Evolutionary conservation across 352 stramenopile genomes (phyloP), one percentile per base, ranked within the genome.

Genomic region (Globisporangium mamillatum): DNA sequence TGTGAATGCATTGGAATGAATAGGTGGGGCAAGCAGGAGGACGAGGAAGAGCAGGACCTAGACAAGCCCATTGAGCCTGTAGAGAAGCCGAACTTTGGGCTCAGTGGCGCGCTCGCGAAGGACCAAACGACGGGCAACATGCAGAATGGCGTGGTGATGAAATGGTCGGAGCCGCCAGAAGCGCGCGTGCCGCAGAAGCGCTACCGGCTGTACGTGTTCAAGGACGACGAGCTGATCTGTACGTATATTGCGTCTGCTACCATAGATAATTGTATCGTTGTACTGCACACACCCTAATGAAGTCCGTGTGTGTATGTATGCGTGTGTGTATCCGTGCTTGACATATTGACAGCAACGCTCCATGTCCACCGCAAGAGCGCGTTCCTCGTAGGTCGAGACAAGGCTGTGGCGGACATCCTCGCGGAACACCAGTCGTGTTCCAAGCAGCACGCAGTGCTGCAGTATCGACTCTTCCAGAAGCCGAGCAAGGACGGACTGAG

Each of bases 121-220:
- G 98, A 99, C 78, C 83, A 85, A n/a, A 61, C 79, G 44, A 98
- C 92, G 29, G 97, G 97, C 9, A 99, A 99, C 75, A 78, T 96
- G 56, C 94, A 97, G 81, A 99, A 99, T 62, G 98, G 98, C 34
- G 88, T 99, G 1, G 82, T 98, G 32, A 86, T 99, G 36, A 99
- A 99, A 80, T 99, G 95, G 83, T 96, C 90, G 18, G 97, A 99
- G 89, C 98, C 98, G 3, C 81, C 93, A 0, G 97, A 99, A 72
- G 96, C 97, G 12, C 77, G 93, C 9, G 78, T 88, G 53, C 98
- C 98, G 8, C 88, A 90, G 54, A 92, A 92, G 24, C 83, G 91
- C 66, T 99, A 97, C 90, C 86, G 97, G 18, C 76, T 99, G 4
- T 99, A 99, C 78, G 97, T 99, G 41, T 99, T 99, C 78, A 98